Evolutionary conservation across 371 early-diverging fungal species (phyloP).

Genomic region (Rhizopus sp.): DNA sequence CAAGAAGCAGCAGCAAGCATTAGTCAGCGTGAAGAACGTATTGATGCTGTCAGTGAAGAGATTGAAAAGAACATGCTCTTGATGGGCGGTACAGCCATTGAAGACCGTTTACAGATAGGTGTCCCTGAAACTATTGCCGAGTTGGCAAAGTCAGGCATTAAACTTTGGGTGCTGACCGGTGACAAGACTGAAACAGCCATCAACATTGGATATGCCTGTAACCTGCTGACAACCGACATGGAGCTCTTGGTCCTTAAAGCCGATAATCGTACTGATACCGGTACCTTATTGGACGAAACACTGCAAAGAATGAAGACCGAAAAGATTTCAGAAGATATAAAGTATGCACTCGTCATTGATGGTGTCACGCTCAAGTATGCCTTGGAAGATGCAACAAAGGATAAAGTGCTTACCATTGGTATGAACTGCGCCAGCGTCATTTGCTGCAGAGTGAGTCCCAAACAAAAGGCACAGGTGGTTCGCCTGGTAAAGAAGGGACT

Average conservation of each 20-base stretch:
- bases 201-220: slow-evolving; percentile 83
- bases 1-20: slow-evolving; percentile 68
- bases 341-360: slow-evolving; percentile 88
- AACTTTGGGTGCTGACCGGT: slow-evolving; percentile 95
- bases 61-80: slow-evolving; percentile 74
- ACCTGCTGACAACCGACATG: slow-evolving; percentile 70
- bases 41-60: slow-evolving; percentile 71
- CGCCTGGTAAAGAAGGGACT: slow-evolving; percentile 40
- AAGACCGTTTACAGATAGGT: slow-evolving; percentile 90
- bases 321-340: slow-evolving; percentile 34
- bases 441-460: slow-evolving; percentile 89
- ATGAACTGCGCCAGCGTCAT: slow-evolving; percentile 76
- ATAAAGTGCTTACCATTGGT: slow-evolving; percentile 66
- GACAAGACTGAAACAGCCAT: slow-evolving; percentile 91
- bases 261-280: slow-evolving; percentile 56
- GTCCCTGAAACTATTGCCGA: slow-evolving; percentile 83
- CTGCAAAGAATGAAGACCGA: slow-evolving; percentile 64
- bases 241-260: slow-evolving; percentile 69
- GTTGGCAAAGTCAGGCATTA: slow-evolving; percentile 82
- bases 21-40: slow-evolving; percentile 70
- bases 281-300: slow-evolving; percentile 66
- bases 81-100: slow-evolving; percentile 91
- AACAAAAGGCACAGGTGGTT: slow-evolving; percentile 90
- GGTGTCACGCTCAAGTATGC: slow-evolving; percentile 86
- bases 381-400: slow-evolving; percentile 58